A percentile compares a stretch with the other conserved stretches of the same genome.
phyloP scores from a whole-genome alignment of 2,329 filamentous ascomycete genomes.

The Diplodia seriata region DNA sequence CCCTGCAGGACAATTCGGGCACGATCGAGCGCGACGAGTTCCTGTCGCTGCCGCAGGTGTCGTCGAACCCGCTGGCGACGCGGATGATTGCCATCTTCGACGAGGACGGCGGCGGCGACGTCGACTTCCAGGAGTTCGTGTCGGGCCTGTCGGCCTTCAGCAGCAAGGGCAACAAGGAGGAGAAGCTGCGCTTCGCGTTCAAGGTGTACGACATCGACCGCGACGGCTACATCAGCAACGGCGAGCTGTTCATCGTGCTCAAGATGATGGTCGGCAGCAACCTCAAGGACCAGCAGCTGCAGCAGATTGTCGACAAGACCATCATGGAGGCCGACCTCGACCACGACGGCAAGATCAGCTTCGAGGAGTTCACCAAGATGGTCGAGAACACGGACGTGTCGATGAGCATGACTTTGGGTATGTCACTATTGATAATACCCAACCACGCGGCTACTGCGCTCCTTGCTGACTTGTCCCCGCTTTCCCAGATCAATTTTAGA shows the following conservation, averaged over 20 bases:
- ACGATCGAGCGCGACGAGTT: conserved; percentile 99
- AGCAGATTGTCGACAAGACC: conserved; percentile 99
- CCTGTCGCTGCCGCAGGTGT: conserved; percentile 94
- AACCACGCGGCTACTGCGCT: neutral
- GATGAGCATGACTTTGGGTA: conserved; percentile 72
- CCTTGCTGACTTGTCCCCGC: neutral
- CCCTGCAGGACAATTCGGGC: conserved; percentile 87
- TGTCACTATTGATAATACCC: conserved; percentile 38
- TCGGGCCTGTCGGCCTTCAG: conserved; percentile 94
- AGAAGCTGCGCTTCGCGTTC: conserved; percentile 97
- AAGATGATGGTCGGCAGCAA: conserved; percentile 99
- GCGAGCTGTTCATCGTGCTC: conserved; percentile 97
- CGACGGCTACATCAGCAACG: conserved; percentile 98
- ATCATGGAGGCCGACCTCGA: conserved; percentile 99
- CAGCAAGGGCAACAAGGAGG: conserved; percentile 98
- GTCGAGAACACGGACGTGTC: conserved; percentile 87
- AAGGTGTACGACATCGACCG: conserved; percentile 99
- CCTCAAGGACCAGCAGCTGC: conserved; percentile 96
- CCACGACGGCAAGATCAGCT: conserved; percentile 96
- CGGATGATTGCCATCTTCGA: conserved; percentile 99
- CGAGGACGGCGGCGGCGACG: conserved; percentile 95
- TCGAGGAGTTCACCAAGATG: conserved; percentile 99
- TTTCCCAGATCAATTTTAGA: conserved; percentile 23
- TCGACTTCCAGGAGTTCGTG: conserved; percentile 99
- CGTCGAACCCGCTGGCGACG: conserved; percentile 95